Evolutionary conservation across 495 filamentous ascomycete genomes (phyloP).

Genomic region (Neurospora cerealis): DNA sequence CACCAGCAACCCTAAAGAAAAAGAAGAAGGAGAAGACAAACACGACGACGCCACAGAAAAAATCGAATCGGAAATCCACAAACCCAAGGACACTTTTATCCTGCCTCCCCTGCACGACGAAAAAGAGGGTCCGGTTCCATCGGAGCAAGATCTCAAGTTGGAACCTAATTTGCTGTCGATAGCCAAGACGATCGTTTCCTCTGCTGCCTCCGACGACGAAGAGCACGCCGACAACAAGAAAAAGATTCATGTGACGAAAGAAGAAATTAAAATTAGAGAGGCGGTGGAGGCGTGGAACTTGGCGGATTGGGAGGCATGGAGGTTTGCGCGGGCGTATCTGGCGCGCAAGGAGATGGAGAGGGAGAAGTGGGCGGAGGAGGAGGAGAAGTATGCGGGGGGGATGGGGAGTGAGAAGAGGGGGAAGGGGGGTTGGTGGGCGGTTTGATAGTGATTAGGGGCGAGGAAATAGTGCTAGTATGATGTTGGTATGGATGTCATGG

Average conservation of each 20-base stretch:
- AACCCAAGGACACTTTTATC: constrained; percentile 26
- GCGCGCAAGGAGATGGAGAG: constrained; percentile 52
- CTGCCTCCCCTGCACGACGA: constrained; percentile 25
- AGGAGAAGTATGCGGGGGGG: constrained; percentile 51
- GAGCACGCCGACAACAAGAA: constrained; percentile 9
- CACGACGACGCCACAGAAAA: constrained; percentile 22
- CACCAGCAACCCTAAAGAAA: background rate
- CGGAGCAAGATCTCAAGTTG: constrained; percentile 34
- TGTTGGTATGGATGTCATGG: background rate
- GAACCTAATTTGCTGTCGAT: constrained; percentile 57
- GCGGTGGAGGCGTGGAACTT: constrained; percentile 87
- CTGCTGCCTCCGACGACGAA: constrained; percentile 27
- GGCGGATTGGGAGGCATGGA: constrained; percentile 88
- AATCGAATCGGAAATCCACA: constrained; percentile 41
- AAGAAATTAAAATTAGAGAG: constrained; percentile 36
- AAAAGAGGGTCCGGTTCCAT: constrained; percentile 37
- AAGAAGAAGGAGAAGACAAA: background rate
- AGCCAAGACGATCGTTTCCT: constrained; percentile 40
- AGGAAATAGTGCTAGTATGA: too few species aligned
- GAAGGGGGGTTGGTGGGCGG: constrained; percentile 5
- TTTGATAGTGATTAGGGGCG: constrained; percentile 2
- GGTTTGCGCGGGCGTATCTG: constrained; percentile 67
- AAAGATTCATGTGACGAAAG: constrained; percentile 10
- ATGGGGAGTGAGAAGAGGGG: constrained; percentile 28
- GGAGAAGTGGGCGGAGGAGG: constrained; percentile 59